Percentiles rank a stretch among this genome's conserved stretches.
These are phyloP conservation scores for Zymoseptoria crescenta DNA, from an alignment of 2,329 filamentous ascomycete genomes.

Conservation along the genomic window DNA sequence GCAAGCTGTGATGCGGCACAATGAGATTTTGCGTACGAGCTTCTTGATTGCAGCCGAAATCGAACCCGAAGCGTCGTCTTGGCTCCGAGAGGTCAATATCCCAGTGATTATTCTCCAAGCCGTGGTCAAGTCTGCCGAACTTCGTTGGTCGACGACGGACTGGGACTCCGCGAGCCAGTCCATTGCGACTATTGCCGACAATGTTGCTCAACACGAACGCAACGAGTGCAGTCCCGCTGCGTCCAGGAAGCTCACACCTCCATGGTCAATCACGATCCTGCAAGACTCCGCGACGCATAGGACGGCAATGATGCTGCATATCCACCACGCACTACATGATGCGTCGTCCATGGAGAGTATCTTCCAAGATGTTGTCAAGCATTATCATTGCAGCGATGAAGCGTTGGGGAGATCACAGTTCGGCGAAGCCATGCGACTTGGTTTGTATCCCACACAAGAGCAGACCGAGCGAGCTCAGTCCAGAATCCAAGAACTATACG, in stretches of 20 bases:
- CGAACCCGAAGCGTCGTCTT: neutral
- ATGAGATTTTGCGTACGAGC: constrained; percentile 9
- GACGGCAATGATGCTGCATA: neutral
- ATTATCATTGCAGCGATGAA: neutral
- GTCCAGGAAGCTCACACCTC: neutral
- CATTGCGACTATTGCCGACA: neutral
- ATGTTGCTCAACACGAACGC: neutral
- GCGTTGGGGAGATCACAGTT: neutral
- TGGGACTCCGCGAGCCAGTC: neutral
- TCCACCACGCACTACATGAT: neutral
- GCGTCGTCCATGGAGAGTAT: neutral
- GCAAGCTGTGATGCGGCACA: constrained; percentile 6
- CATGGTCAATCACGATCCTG: neutral
- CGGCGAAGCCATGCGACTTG: neutral
- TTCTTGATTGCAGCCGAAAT: constrained; percentile 10
- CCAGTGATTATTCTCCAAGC: neutral
- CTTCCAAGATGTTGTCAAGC: neutral
- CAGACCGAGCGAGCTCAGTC: neutral
- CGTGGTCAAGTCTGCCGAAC: neutral
- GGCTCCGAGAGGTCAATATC: neutral
- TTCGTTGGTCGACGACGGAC: neutral
- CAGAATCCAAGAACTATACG: neutral
- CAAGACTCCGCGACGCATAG: neutral
- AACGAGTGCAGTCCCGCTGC: neutral
- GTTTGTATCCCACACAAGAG: neutral